Percentiles rank a stretch among this genome's conserved stretches.
Evolutionary conservation across 1,139 yeast genomes (phyloP).

Genomic region (Sporopachydermia cereana): DNA sequence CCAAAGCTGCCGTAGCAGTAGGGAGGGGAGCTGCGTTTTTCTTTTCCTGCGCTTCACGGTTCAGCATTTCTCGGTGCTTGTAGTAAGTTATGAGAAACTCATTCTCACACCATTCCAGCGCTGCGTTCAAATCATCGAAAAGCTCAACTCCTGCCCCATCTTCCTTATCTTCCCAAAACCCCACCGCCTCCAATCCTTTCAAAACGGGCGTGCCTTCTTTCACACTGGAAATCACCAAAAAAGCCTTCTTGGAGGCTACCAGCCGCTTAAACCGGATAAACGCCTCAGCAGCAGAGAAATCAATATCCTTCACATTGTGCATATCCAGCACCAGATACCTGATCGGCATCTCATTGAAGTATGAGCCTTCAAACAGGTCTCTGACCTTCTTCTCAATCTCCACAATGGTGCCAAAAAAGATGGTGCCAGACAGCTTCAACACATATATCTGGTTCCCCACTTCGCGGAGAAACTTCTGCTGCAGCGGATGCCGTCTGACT

Average conservation of each 20-base stretch:
- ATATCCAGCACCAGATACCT: constrained; percentile 77
- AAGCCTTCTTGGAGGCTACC: constrained; percentile 57
- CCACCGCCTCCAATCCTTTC: constrained; percentile 58
- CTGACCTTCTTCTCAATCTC: constrained; percentile 74
- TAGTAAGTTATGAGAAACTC: constrained; percentile 65
- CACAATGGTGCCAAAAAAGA: constrained; percentile 92
- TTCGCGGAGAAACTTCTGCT: constrained; percentile 70
- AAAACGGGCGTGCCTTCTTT: constrained; percentile 51
- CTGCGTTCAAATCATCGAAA: constrained; percentile 69
- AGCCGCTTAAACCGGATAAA: constrained; percentile 78
- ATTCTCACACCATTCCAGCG: constrained; percentile 95
- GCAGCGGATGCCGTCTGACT: constrained; percentile 83
- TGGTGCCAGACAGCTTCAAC: constrained; percentile 72
- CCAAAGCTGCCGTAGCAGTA: background rate
- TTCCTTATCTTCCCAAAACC: constrained; percentile 43
- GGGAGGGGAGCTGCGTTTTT: background rate
- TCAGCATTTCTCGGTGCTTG: constrained; percentile 21
- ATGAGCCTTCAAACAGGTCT: constrained; percentile 40
- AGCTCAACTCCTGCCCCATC: constrained; percentile 39
- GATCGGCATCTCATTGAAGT: constrained; percentile 43
- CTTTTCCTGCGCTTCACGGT: constrained; percentile 1
- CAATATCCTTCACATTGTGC: constrained; percentile 72
- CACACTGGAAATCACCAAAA: constrained; percentile 70
- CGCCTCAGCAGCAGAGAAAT: constrained; percentile 94
- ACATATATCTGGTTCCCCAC: constrained; percentile 90